phyloP scores from a whole-genome alignment of 1,284 basidiomycete genomes.

The Ganoderma lucidum region DNA sequence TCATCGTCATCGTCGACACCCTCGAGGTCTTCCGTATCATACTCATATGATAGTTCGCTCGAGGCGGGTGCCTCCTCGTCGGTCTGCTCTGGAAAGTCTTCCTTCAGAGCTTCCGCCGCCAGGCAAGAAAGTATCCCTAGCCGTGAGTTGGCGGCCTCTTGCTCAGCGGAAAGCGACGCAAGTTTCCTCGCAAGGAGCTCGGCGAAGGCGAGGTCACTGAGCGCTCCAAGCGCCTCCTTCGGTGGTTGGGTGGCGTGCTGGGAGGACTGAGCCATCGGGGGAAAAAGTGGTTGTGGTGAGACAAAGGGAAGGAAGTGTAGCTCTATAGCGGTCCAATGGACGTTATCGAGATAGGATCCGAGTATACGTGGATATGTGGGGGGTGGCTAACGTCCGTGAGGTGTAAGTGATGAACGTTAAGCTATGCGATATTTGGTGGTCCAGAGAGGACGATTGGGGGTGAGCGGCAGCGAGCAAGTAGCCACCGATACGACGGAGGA shows the following conservation, averaged over 20 bases:
- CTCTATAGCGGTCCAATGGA: background rate
- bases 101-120: slow-evolving; percentile 5
- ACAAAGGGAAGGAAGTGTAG: background rate
- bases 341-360: slow-evolving; percentile 10
- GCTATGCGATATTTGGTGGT: background rate
- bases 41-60: slow-evolving; percentile 3
- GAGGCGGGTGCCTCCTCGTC: background rate
- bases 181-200: slow-evolving; percentile 15
- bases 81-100: slow-evolving; percentile 8
- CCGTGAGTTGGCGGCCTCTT: slow-evolving; percentile 1
- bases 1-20: background rate
- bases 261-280: slow-evolving; percentile 12
- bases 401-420: background rate
- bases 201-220: slow-evolving; percentile 13
- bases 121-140: slow-evolving; percentile 15
- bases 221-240: background rate
- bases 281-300: background rate
- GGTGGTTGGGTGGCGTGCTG: slow-evolving; percentile 9
- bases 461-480: background rate
- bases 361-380: background rate
- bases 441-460: background rate
- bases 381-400: background rate
- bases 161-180: slow-evolving; percentile 8
- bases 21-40: slow-evolving; percentile 9
- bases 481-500: background rate